Evolutionary conservation across 805 yeast species (phyloP), one percentile per base, ranked within the genome.

Genomic region (Tetrapisispora namnaoensis): DNA sequence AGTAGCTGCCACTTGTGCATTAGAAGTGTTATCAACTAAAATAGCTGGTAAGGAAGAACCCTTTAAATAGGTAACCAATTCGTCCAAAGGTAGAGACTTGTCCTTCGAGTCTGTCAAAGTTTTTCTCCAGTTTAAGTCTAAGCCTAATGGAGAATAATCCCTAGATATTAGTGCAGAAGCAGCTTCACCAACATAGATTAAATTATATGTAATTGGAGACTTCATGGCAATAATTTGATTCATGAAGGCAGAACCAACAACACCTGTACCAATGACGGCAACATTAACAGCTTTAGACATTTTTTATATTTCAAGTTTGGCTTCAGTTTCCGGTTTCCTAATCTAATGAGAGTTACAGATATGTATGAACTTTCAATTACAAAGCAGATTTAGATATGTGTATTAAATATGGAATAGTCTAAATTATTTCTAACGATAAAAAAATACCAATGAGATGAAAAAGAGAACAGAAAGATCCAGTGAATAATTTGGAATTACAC

Each of bases 21-120:
- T 86, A 30, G 98, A 89, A 45, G 99, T 93, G 77, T 93, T 93
- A 70, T 93, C 99, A 39, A 93, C 85, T 51, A 93, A 72, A 55
- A 93, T 84, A 34, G 87, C 79, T 45, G 98, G 96, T 9, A 62
- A 57, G 20, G 84, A 77, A 8, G 95, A 81, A 47, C 73, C 76
- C 52, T 75, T 75, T 65, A 93, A 74, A 66, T 68, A 88, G 5
- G 72, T 71, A 34, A 82, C 68, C 57, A 91, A 71, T 36, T 79
- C 83, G 8, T 75, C 75, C 45, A 80, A 71, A 0, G 81, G 57
- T 59, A 83, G 72, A 74, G 70, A 54, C 45, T 59, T 56, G n/a
- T 67, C 65, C 14, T 74, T 69, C 16, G 80, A 65, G 9, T 77
- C 67, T 10, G 68, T 63, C 46, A 79, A 62, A 35, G 69, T 70